These are phyloP conservation scores for Fusarium brevicatenulatum DNA, from an alignment of 2,329 filamentous ascomycete genomes.

Conservation along the genomic window DNA sequence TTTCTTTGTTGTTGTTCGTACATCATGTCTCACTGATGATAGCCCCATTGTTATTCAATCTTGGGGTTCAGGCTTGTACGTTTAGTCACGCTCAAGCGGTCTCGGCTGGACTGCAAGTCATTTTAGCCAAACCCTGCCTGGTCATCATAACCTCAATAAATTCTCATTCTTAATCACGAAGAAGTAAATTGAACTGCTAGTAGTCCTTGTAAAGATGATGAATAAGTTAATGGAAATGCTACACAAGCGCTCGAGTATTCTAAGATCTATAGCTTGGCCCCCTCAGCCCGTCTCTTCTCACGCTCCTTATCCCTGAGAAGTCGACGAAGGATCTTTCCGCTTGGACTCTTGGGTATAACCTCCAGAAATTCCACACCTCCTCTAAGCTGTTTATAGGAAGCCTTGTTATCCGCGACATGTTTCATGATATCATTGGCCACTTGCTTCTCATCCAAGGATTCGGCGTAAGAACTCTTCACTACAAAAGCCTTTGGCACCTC, in stretches of 20 bases:
- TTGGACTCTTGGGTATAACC: constrained; percentile 68
- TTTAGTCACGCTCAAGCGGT: too few relatives aligned
- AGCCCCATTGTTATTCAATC: too few relatives aligned
- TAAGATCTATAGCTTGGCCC: not conserved
- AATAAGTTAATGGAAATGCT: not conserved
- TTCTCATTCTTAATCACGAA: too few relatives aligned
- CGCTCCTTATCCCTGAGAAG: constrained; percentile 6
- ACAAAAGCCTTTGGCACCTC: constrained; percentile 73
- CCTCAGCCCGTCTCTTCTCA: not conserved
- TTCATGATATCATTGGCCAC: constrained; percentile 61
- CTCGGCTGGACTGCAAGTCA: too few relatives aligned
- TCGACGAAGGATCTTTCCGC: constrained; percentile 60
- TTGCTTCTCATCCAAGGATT: constrained; percentile 60
- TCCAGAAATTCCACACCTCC: constrained; percentile 62
- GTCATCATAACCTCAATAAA: too few relatives aligned
- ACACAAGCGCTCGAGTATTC: not conserved
- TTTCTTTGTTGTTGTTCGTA: too few relatives aligned
- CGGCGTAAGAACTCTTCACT: constrained; percentile 55
- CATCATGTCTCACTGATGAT: too few relatives aligned
- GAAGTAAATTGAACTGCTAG: not conserved
- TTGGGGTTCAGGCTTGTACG: too few relatives aligned
- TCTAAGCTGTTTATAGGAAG: constrained; percentile 62
- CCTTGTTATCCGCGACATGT: constrained; percentile 73
- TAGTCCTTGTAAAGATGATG: fast-evolving
- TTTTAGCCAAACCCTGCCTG: too few relatives aligned